Base-by-base conservation (phyloP, 2,329 filamentous ascomycete genomes). In the Alternaria incomplexa region DNA sequence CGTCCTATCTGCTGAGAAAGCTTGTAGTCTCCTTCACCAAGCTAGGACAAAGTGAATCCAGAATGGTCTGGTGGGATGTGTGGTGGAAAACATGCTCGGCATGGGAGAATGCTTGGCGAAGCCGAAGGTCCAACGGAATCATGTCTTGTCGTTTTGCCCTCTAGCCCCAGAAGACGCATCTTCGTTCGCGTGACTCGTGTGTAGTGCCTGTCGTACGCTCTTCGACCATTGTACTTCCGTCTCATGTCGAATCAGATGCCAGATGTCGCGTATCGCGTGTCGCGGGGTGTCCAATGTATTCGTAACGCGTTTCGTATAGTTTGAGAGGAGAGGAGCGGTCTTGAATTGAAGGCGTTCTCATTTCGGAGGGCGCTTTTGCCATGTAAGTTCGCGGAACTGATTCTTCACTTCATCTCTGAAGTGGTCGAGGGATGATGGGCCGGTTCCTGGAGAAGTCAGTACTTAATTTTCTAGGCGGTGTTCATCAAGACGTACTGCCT, bases 321-420 rank as follows among this genome's bases (percentile, higher is more conserved):
- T 23, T 32, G 47, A 56, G 52, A 15, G 28, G 61, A 51, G 58
- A 23, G 46, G 54, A 15, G 20, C 26, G 28, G 36, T 48, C 36
- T 48, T 3, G 28, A 10, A 30, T 11, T 30, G 46, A 44, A 50
- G 40, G 20, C 12, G 10, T 69, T 52, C 58, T 65, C 72, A 68
- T 57, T 72, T 75, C 9, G 72, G 73, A 15, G 73, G 74, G 30
- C 73, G 73, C 51, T 78, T 78, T 60, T 78, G 77, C 77, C 76
- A 79, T n/a, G 76, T 77, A 30, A 79, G 68, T 13, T 78, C 76
- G 44, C 67, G 66, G 54, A 85, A 79, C 63, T 86, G 84, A 7
- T 80, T 75, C 67, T 81, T 84, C 45, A 89, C 68, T 71, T 88
- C 86, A 40, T 88, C 83, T 28, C 80, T 77, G 72, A 86, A 88